Base-by-base conservation (phyloP, 1,284 basidiomycete genomes). In the Hypsizygus ulmarius region DNA sequence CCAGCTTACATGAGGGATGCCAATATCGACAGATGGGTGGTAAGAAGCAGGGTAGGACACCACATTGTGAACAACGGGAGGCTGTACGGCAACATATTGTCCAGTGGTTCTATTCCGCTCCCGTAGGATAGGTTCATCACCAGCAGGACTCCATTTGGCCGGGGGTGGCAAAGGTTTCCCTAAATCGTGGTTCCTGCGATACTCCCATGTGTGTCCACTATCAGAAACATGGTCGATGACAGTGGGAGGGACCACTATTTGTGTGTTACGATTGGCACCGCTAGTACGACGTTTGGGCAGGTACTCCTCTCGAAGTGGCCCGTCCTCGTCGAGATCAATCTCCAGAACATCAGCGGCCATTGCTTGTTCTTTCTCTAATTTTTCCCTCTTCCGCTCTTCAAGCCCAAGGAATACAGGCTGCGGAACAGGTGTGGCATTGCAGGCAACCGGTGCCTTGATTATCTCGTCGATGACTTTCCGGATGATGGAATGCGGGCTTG, bases 281-380 rank as follows among this genome's bases (percentile, higher is more conserved):
- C 70, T 77, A 48, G 71, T 62, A 43, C 82, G 82, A 43, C 85
- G 82, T 55, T 72, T 80, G 9, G 88, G 88, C 48, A 90, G 62
- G 53, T 90, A 90, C 59, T 90, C 87, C 60, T 87, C 84, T 45
- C 87, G 71, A 41, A 90, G 70, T 21, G 87, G 87, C 5, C 87
- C 87, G 60, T 89, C 86, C 59, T 88, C 84, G 57, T 90, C 87
- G 37, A 90, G 69, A 64, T 90, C 81, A 44, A 90, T 85, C 56
- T 88, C 85, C 44, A 79, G 61, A 1, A 75, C 72, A 49, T 84
- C 81, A 38, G 71, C 58, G 15, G 60, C 70, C 45, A 66, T 63
- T 5, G 66, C 60, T 45, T 68, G 59, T 44, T 76, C 69, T 47
- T 69, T 69, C 43, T 77, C 74, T 16, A 71, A 46, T 46, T 70